Evolutionary conservation across 192 early-diverging fungal species (phyloP), one percentile per base, ranked within the genome.

Genomic region (Backusella westeae): DNA sequence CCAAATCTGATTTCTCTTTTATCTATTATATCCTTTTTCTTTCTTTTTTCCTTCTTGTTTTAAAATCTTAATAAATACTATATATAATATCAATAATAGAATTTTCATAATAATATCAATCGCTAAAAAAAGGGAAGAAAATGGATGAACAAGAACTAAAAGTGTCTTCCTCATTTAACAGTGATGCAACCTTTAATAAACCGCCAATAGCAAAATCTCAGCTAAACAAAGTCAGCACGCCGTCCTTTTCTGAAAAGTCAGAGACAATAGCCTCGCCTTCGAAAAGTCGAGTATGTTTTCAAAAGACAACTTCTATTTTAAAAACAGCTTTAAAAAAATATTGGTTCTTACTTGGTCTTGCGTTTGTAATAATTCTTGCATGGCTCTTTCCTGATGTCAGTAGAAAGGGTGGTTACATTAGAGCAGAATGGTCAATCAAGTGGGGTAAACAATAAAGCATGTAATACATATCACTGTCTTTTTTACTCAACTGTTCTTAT

Each of bases 301-400:
- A 63, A 63, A 63, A 63, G 23, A 63, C 56, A 29, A 29, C 21
- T 68, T 35, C 67, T 1, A n/a, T 68, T 68, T 34, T 68, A 32
- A 34, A 68, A 38, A n/a, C 67, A 36, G 34, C n/a, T 4, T 69
- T 76, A 17, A 35, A 23, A 1, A 77, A 77, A 72, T 77, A 77
- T 56, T 77, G 91, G 91, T 92, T 92, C 76, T 68, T 86, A 21
- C 71, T 90, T 79, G 92, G 92, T 9, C 87, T 93, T n/a, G 83
- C 81, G 15, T 9, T 89, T 19, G 89, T 81, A 19, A 92, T 93
- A 68, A 77, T 81, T n/a, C 77, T 93, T 23, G 91, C 91, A 4
- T 85, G 86, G 34, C 77, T 81, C 35, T 90, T 84, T 36, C 92
- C 92, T 41, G 72, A 35, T 10, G 81, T 90, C 36, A 91, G 87